These are phyloP conservation scores for Fraxinus platypoda DNA, from an alignment of 305 asterid genomes.

Conservation along the genomic window DNA sequence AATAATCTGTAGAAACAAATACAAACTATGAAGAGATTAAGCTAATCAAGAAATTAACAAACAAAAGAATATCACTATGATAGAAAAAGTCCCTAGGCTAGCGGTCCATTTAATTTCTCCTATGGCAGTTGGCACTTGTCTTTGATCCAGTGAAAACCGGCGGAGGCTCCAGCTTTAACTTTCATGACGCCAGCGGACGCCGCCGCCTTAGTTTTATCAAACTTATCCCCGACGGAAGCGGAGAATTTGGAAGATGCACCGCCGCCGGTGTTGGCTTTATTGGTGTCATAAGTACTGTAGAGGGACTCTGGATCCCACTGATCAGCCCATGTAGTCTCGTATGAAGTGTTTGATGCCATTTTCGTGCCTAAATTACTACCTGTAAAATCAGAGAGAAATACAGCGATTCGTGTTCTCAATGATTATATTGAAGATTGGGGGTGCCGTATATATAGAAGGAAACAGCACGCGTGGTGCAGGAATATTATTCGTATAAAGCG, in stretches of 20 bases:
- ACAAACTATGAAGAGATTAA: background rate
- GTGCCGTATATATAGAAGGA: background rate
- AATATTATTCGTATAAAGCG: background rate
- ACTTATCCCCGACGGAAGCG: constrained; percentile 25
- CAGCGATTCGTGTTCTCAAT: background rate
- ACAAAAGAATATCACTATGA: background rate
- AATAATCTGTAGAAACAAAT: background rate
- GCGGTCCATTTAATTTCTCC: constrained; percentile 24
- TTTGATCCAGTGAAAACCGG: constrained; percentile 56
- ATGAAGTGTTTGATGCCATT: constrained; percentile 23
- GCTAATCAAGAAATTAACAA: background rate
- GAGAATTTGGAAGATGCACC: constrained; percentile 20
- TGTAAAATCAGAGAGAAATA: background rate
- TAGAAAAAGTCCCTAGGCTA: background rate
- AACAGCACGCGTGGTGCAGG: background rate
- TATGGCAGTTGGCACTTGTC: constrained; percentile 57
- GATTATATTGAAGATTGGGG: background rate
- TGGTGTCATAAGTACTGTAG: background rate
- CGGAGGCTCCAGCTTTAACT: constrained; percentile 47
- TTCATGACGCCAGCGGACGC: constrained; percentile 47
- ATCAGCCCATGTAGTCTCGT: constrained; percentile 1
- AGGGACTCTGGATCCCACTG: constrained; percentile 10
- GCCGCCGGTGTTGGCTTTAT: background rate
- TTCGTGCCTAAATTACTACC: background rate
- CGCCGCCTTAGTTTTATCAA: constrained; percentile 40